A percentile compares a stretch with the other conserved stretches of the same genome.
phyloP scores from a whole-genome alignment of 228 moss, liverwort and hornwort genomes.

The Sphagnum fallax region DNA sequence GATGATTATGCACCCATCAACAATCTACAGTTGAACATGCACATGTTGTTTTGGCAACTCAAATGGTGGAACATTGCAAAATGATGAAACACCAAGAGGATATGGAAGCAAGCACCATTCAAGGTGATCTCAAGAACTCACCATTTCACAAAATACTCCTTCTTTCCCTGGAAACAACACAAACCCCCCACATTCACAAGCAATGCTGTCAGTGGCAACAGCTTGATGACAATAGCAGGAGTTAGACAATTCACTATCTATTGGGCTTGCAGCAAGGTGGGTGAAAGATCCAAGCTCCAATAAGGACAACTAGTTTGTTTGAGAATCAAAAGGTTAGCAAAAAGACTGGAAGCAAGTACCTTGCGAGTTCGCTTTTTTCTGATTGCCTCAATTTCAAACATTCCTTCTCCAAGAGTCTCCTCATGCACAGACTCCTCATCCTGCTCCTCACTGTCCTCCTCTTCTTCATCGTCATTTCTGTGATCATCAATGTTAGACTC shows the following conservation, averaged over 20 bases:
- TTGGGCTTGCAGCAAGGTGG: too few species aligned
- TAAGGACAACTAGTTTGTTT: too few species aligned
- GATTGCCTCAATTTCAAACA: slow-evolving; percentile 60
- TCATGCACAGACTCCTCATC: slow-evolving; percentile 33
- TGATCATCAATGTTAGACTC: slow-evolving; percentile 42
- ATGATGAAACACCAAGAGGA: not conserved
- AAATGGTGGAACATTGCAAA: not conserved
- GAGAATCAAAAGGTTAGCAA: too few species aligned
- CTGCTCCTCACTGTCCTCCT: slow-evolving; percentile 17
- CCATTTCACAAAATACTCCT: slow-evolving; percentile 91
- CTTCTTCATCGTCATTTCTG: slow-evolving; percentile 10
- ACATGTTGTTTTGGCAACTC: not conserved
- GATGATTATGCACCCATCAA: not conserved
- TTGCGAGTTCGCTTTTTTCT: slow-evolving; percentile 59
- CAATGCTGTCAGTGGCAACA: too few species aligned
- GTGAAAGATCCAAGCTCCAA: too few species aligned
- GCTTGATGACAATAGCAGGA: too few species aligned
- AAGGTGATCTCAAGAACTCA: slow-evolving; percentile 19
- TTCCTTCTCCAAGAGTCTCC: slow-evolving; percentile 57
- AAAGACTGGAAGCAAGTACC: slow-evolving; percentile 11
- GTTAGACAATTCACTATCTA: too few species aligned
- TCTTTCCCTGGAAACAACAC: slow-evolving; percentile 60
- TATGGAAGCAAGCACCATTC: not conserved
- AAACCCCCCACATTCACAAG: not conserved
- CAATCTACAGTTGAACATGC: too few species aligned